A percentile compares a stretch with the other conserved stretches of the same genome.
phyloP scores from a whole-genome alignment of 371 early-diverging fungal genomes.

The Thermomucor indicae-seudaticae region DNA sequence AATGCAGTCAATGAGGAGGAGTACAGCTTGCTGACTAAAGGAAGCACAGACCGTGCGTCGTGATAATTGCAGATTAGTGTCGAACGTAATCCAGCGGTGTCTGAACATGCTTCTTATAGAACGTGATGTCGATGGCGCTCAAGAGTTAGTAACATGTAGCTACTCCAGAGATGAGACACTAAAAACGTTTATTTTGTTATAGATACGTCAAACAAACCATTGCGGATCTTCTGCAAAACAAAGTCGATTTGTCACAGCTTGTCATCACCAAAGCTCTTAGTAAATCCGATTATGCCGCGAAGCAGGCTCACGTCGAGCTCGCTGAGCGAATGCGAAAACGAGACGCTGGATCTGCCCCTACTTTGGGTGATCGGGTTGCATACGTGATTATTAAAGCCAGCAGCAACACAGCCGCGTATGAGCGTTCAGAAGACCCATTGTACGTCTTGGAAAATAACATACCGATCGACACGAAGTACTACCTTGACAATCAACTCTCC shows the following conservation, averaged over 20 bases:
- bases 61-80: conserved; percentile 97
- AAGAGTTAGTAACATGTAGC: conserved; percentile 51
- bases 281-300: conserved; percentile 95
- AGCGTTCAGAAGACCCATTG: conserved; percentile 99
- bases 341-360: conserved; percentile 96
- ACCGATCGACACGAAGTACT: conserved; percentile 99
- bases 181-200: no score
- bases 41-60: conserved; percentile 90
- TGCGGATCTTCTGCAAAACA: conserved; percentile 92
- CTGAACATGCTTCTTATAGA: conserved; percentile 92
- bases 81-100: conserved; percentile 92
- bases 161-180: no score
- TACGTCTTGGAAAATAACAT: conserved; percentile 98
- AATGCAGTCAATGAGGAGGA: neutral
- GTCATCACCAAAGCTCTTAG: conserved; percentile 98
- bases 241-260: conserved; percentile 95
- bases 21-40: neutral
- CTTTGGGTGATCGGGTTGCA: conserved; percentile 98
- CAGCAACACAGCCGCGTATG: conserved; percentile 92
- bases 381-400: conserved; percentile 97
- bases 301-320: conserved; percentile 97
- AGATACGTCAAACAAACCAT: conserved; percentile 92
- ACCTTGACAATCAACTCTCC: conserved; percentile 97
- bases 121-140: conserved; percentile 89
- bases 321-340: conserved; percentile 97